Evolutionary conservation across 2,329 filamentous ascomycete species (phyloP), one percentile per base, ranked within the genome.

Genomic region (Zymoseptoria passerinii): DNA sequence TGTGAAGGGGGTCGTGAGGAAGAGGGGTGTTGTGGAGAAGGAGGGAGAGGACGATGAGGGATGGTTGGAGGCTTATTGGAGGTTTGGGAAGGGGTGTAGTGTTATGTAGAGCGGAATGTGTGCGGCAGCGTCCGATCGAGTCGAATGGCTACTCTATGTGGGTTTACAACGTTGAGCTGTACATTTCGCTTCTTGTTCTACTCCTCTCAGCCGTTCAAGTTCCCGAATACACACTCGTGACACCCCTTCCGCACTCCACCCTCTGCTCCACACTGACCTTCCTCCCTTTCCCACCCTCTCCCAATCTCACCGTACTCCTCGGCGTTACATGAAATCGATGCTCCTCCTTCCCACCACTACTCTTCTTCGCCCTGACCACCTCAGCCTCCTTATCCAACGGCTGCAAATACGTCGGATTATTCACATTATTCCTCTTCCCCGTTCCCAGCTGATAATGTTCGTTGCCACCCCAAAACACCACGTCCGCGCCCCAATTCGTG

Each of bases 381-480:
- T 87, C 87, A 0, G 79, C 81, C 52, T 81, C 81, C 10, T 78
- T 75, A 61, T 95, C 90, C 49, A 92, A 73, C 13, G 90, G 87
- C 29, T 84, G 83, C 55, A 96, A 90, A 70, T 96, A 92, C 1
- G 81, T 80, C 1, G 94, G 94, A 10, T 81, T 80, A 55, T 83
- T 83, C 8, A 88, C 70, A 69, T 97, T 97, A 68, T 84, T 94
- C 61, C 92, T 79, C 78, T 88, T 95, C 28, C 94, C 92, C 0
- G 88, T 96, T 10, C 94, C 94, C 27, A 99, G 82, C 75, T 99
- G 94, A 73, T 88, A 96, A 71, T 87, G 83, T 76, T 97, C 92
- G 68, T 97, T 99, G 55, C 90, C 90, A 61, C 94, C 94, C 90
- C 92, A 99, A 79, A 90, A 95, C 1, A 97, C 73, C 28, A 92